Conservation (phyloP, 192 early-diverging fungal species). For the Coemansia sp. region DNA sequence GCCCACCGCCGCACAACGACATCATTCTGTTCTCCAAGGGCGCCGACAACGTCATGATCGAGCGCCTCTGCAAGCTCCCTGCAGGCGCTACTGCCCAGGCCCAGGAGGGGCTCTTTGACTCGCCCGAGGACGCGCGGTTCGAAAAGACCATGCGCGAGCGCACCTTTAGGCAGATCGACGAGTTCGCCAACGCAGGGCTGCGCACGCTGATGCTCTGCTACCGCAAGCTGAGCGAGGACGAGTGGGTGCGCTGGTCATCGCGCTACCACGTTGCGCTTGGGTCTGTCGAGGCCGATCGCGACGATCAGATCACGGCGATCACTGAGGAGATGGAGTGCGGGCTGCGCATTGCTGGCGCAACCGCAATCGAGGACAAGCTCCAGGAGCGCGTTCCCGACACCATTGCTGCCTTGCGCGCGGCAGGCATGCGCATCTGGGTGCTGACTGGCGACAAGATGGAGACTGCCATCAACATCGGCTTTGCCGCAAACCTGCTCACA, state of each 20-base stretch:
- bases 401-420: constrained; percentile 77
- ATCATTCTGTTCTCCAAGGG: constrained; percentile 91
- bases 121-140: constrained; percentile 43
- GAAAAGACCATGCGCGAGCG: constrained; percentile 58
- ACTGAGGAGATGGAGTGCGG: constrained; percentile 80
- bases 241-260: constrained; percentile 74
- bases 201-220: constrained; percentile 89
- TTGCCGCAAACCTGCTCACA: constrained; percentile 73
- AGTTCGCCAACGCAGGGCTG: constrained; percentile 81
- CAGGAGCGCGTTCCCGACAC: constrained; percentile 94
- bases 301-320: constrained; percentile 66
- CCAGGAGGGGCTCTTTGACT: constrained; percentile 25
- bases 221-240: constrained; percentile 65
- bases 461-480: constrained; percentile 98
- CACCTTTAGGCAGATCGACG: constrained; percentile 68
- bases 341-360: constrained; percentile 84
- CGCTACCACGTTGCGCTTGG: constrained; percentile 73
- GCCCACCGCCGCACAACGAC: constrained; percentile 72
- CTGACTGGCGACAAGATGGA: constrained; percentile 98
- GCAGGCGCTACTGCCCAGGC: constrained; percentile 1
- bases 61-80: constrained; percentile 56
- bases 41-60: constrained; percentile 94
- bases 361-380: constrained; percentile 95
- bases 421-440: constrained; percentile 97
- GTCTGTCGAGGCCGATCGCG: constrained; percentile 69